Percentiles rank a stretch among this genome's conserved stretches.
These are phyloP conservation scores for Cardiospermum halicacabum DNA, from an alignment of 345 rosid species.

Conservation along the genomic window DNA sequence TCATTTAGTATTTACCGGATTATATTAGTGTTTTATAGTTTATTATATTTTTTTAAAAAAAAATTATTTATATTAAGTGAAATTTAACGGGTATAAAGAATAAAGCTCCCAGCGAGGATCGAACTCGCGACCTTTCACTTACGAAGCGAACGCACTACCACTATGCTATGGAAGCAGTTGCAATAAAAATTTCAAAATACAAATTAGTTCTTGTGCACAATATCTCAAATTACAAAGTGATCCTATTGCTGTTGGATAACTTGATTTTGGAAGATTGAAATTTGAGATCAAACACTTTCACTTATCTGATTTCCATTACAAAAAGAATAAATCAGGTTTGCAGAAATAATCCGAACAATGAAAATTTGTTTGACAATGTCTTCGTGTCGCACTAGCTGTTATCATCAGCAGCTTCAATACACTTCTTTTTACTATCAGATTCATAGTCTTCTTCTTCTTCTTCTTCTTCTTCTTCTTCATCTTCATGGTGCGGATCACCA, in stretches of 20 bases:
- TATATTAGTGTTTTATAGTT: no score
- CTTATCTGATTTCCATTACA: background rate
- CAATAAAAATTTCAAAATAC: no score
- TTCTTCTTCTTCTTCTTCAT: no score
- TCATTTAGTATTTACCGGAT: no score
- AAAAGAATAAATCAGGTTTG: background rate
- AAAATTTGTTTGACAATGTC: background rate
- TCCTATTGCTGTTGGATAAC: no score
- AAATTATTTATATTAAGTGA: no score
- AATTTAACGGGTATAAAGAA: background rate
- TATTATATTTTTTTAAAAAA: no score
- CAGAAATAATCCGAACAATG: background rate
- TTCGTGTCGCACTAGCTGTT: slow-evolving; percentile 18
- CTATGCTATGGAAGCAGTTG: slow-evolving; percentile 87
- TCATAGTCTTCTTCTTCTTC: slow-evolving; percentile 31
- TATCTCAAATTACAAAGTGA: no score
- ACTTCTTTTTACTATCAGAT: slow-evolving; percentile 47
- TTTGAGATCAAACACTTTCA: background rate
- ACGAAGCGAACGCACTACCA: slow-evolving; percentile 99
- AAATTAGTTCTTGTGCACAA: no score
- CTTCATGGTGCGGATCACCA: slow-evolving; percentile 21
- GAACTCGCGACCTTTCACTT: slow-evolving; percentile 99
- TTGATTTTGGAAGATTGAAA: background rate
- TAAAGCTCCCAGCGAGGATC: slow-evolving; percentile 55
- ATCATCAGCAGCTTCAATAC: slow-evolving; percentile 37